Evolutionary conservation across 768 basidiomycete genomes (phyloP), one percentile per base, ranked within the genome.

Genomic region (Lyophyllum semitale): DNA sequence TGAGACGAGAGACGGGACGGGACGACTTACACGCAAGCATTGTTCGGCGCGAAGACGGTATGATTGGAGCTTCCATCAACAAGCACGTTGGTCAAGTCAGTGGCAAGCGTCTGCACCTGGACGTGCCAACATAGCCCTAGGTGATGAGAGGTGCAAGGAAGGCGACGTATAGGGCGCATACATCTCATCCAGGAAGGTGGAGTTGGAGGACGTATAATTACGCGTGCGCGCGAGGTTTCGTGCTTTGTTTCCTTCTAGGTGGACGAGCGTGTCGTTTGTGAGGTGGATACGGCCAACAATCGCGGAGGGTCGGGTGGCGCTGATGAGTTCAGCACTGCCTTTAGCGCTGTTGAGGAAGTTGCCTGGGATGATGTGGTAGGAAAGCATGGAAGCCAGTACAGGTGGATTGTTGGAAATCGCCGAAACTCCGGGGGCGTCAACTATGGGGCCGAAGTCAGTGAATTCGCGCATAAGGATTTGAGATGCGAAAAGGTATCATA

Each of bases 251-350:
- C 80, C 88, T 60, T 87, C 86, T 0, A 90, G 79, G 20, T 63
- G 66, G 8, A 86, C 81, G 26, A 78, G 66, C 0, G 71, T 54
- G 0, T 78, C 62, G 35, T 80, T 75, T 40, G 78, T 80, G 40
- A 89, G 75, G n/a, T 85, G 70, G 0, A 88, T 86, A 37, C 85
- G 79, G 1, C 84, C 85, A 49, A 91, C 69, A 0, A 87, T 88
- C 58, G 77, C 74, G 60, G 81, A 83, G 1, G 88, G 86, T 53
- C 71, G 80, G 15, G 69, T 66, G 11, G 71, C 68, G n/a, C 77
- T 72, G 11, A 70, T 55, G 4, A 77, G 72, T 40, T 71, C 54
- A 1, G 62, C 56, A n/a, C 57, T 27, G 13, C 45, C 52, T 35
- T 55, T 35, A 22, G 55, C 51, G 30, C 38, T 51, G 29, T 61